A percentile compares a stretch with the other conserved stretches of the same genome.
phyloP scores from a whole-genome alignment of 148 eudicot genomes.

The Gaultheria prostrata region DNA sequence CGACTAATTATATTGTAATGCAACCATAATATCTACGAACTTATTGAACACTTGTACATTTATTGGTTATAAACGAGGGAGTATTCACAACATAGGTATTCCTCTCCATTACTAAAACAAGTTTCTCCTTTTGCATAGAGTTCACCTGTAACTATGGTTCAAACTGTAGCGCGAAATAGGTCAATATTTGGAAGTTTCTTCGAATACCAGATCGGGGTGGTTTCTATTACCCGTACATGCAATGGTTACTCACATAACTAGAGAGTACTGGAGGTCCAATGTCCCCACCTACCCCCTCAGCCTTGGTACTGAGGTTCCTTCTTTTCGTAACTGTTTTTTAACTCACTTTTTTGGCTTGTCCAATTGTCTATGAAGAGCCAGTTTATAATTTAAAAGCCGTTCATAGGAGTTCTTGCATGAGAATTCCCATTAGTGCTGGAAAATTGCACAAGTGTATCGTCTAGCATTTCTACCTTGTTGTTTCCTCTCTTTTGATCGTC shows the following conservation, averaged over 20 bases:
- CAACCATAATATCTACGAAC: not conserved
- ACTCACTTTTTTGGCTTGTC: not conserved
- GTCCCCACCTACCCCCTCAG: not conserved
- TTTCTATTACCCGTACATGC: not conserved
- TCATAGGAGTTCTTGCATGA: not conserved
- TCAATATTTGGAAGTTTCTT: not conserved
- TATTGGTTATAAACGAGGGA: not conserved
- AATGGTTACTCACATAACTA: not conserved
- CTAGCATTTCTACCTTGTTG: not conserved
- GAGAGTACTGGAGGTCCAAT: not conserved
- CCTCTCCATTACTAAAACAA: too few species aligned
- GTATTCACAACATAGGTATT: not conserved
- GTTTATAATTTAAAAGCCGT: too few species aligned
- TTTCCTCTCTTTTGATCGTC: not conserved
- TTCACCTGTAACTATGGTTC: too few species aligned
- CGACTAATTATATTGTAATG: not conserved
- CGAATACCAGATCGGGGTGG: not conserved
- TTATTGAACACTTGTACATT: not conserved
- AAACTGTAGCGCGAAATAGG: too few species aligned
- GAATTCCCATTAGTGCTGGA: not conserved
- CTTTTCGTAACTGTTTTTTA: not conserved
- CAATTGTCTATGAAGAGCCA: not conserved
- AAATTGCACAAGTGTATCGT: not conserved
- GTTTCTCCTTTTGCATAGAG: too few species aligned
- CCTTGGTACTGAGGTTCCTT: not conserved